Percentiles rank a stretch among this genome's conserved stretches.
Evolutionary conservation across 495 filamentous ascomycete genomes (phyloP).

Genomic region (Penicillium longicatenatum): DNA sequence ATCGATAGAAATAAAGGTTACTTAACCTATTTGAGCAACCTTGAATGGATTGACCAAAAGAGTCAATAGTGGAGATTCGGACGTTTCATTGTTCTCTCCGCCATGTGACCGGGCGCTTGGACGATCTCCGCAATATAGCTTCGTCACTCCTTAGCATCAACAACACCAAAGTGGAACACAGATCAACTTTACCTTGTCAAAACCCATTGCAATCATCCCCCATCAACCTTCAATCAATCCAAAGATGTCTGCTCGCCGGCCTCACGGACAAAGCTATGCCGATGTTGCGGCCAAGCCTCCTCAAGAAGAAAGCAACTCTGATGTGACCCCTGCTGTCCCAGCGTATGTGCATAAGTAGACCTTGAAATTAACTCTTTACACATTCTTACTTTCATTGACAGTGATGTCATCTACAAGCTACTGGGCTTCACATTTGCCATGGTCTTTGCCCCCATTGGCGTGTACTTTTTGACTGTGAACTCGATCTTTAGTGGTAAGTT

Average conservation of each 20-base stretch:
- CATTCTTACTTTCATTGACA: slow-evolving; percentile 33
- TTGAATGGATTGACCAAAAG: not conserved
- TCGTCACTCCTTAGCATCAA: not conserved
- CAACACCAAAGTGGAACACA: not conserved
- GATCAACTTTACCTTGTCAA: not conserved
- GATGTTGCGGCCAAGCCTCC: slow-evolving; percentile 32
- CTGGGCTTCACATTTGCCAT: slow-evolving; percentile 89
- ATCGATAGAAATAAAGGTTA: not conserved
- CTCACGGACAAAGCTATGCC: slow-evolving; percentile 36
- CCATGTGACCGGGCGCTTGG: slow-evolving; percentile 3
- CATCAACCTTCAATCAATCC: slow-evolving; percentile 1
- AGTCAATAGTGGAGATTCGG: not conserved
- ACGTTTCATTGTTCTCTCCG: slow-evolving; percentile 1
- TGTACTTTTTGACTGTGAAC: slow-evolving; percentile 81
- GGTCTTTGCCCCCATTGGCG: slow-evolving; percentile 79
- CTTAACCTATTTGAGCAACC: not conserved
- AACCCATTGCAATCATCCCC: too few species aligned
- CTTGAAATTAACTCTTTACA: not conserved
- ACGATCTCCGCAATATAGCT: slow-evolving; percentile 24
- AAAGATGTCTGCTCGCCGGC: slow-evolving; percentile 40
- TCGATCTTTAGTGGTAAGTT: slow-evolving; percentile 72
- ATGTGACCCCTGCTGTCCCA: slow-evolving; percentile 69
- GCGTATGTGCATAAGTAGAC: slow-evolving; percentile 51
- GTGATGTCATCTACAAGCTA: slow-evolving; percentile 86
- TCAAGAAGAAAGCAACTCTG: slow-evolving; percentile 32